Evolutionary conservation across 768 basidiomycete species (phyloP).

Genomic region (Auriscalpium orientale): DNA sequence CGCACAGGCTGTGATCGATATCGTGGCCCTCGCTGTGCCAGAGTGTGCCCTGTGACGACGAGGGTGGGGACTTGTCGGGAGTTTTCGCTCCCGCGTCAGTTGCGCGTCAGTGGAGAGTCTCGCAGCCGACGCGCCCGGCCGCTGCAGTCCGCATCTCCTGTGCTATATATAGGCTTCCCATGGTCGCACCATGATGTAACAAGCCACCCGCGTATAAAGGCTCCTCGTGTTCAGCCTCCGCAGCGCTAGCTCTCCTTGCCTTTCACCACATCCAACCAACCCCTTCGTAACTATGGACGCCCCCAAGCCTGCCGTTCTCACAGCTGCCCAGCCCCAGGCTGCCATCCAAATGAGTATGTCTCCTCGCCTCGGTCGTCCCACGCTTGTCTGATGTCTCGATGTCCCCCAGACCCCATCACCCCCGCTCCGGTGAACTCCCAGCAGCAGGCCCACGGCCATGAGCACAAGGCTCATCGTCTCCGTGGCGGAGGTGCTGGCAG

Average conservation of each 20-base stretch:
- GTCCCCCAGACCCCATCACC: slow-evolving; percentile 36
- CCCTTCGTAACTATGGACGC: slow-evolving; percentile 20
- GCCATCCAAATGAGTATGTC: slow-evolving; percentile 57
- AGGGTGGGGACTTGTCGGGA: too few species aligned
- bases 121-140: too few species aligned
- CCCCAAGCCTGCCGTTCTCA: slow-evolving; percentile 24
- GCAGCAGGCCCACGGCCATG: slow-evolving; percentile 23
- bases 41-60: too few species aligned
- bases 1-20: too few species aligned
- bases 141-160: too few species aligned
- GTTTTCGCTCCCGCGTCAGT: too few species aligned
- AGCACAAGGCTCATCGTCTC: slow-evolving; percentile 47
- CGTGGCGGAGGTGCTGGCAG: slow-evolving; percentile 68
- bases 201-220: not conserved
- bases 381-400: not conserved
- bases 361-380: not conserved
- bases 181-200: too few species aligned
- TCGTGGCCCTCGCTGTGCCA: too few species aligned
- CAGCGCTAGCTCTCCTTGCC: not conserved
- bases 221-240: not conserved
- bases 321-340: slow-evolving; percentile 50
- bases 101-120: too few species aligned
- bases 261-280: not conserved
- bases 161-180: too few species aligned
- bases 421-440: slow-evolving; percentile 30